Base-by-base conservation (phyloP, 2,329 filamentous ascomycete genomes). In the Fusarium pseudoanthophilum region DNA sequence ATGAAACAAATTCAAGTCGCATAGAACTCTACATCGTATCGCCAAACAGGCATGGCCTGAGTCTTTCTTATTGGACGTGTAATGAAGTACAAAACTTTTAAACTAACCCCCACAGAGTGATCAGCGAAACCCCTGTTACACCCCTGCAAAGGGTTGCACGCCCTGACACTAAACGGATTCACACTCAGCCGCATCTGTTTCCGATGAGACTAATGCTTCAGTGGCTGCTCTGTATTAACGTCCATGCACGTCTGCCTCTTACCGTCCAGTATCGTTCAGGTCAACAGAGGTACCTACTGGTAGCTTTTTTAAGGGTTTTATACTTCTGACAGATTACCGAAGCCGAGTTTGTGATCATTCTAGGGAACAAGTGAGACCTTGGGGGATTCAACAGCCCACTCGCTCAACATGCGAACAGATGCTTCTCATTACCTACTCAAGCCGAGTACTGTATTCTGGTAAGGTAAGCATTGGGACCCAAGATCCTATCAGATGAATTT, bases 161-260 rank as follows among this genome's bases (percentile, higher is more conserved):
- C 30, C 30, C 30, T 32, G n/a, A 43, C 42, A 43, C 28, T 40
- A 61, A 55, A 45, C 55, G 43, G 65, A 46, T 42, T 39, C 56
- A 46, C 46, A 18, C 46, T 67, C 62, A 73, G 69, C 71, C 69
- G 67, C 71, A 74, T 24, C 62, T 63, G 71, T 26, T 71, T n/a
- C 62, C 48, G 69, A 26, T 28, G 26, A 20, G 46, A 32, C 60
- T 59, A 59, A 43, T 18, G 30, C 14, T 45, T 37, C 57, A 66
- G 60, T 30, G 60, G 51, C 60, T 45, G 39, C 34, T 46, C 28
- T 40, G n/a, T 32, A 39, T 48, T 26, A 28, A 53, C 28, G 46
- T 60, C 48, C 30, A 34, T 52, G 30, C 30, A 20, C 21, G 16
- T 28, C 43, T 51, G 48, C 36, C 43, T 51, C 39, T 51, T 14